phyloP scores from a whole-genome alignment of 2,329 filamentous ascomycete species.

The Phyllosticta paracitricarpa region DNA sequence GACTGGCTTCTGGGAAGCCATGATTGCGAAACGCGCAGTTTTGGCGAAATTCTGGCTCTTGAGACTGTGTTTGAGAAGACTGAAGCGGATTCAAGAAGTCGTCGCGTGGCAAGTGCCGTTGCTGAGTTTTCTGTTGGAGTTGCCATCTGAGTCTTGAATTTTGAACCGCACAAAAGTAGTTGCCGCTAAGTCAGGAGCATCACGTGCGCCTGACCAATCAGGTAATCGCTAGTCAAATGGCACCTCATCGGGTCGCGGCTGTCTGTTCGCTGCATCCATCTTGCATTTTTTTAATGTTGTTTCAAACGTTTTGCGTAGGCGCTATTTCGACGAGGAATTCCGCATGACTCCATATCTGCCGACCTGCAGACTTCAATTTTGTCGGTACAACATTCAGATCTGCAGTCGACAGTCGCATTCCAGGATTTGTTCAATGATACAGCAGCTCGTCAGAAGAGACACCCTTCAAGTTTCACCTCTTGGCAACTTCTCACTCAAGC shows the following conservation, averaged over 20 bases:
- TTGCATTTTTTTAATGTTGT: too few relatives aligned
- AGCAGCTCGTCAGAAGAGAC: neutral
- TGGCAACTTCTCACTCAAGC: neutral
- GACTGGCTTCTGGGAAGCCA: constrained; percentile 47
- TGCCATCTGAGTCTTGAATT: neutral
- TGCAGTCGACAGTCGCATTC: neutral
- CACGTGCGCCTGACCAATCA: neutral
- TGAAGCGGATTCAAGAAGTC: neutral
- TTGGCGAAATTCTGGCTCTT: neutral
- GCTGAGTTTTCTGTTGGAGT: neutral
- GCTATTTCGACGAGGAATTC: neutral
- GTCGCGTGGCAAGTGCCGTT: neutral
- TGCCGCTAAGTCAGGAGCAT: neutral
- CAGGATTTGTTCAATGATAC: neutral
- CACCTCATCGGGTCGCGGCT: too few relatives aligned
- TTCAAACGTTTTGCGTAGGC: neutral
- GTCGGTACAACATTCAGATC: neutral
- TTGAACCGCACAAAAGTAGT: neutral
- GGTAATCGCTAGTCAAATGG: too few relatives aligned
- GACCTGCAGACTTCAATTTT: neutral
- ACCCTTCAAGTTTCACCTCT: neutral
- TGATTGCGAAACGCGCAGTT: constrained; percentile 10
- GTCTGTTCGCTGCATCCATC: neutral
- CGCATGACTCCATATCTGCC: neutral
- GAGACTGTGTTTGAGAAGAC: neutral